Conservation (phyloP, 768 basidiomycete species). For the Pisolithus albus region DNA sequence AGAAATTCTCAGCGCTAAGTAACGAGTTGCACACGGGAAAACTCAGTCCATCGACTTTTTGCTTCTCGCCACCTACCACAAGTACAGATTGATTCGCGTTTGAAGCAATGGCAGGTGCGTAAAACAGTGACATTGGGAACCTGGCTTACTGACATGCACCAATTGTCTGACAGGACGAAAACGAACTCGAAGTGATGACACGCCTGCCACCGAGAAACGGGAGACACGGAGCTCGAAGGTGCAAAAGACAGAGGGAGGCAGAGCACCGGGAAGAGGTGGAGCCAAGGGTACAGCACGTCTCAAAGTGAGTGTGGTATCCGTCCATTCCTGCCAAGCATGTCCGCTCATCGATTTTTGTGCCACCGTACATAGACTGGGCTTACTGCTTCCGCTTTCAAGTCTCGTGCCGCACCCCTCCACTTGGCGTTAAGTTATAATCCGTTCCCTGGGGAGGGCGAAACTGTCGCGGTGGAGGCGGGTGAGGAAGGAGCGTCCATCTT, state of each 20-base stretch:
- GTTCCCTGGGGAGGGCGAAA: constrained; percentile 32
- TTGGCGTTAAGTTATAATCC: constrained; percentile 62
- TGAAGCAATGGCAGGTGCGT: constrained; percentile 26
- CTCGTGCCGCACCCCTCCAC: constrained; percentile 64
- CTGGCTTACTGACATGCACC: background rate
- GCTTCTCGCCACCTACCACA: no score
- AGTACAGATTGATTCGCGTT: no score
- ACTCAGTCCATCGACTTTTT: no score
- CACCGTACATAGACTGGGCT: constrained; percentile 34
- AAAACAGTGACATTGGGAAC: constrained; percentile 9
- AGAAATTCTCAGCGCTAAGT: background rate
- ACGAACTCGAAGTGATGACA: constrained; percentile 36
- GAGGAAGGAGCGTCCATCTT: constrained; percentile 46
- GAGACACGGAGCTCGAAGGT: constrained; percentile 45
- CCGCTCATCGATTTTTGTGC: background rate
- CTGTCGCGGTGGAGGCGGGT: constrained; percentile 36
- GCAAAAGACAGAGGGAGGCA: constrained; percentile 37
- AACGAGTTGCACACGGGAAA: no score
- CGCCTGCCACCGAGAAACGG: constrained; percentile 19
- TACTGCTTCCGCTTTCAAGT: constrained; percentile 47
- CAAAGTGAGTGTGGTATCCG: constrained; percentile 34
- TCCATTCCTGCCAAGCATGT: background rate
- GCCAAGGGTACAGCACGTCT: constrained; percentile 35
- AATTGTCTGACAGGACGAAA: constrained; percentile 34
- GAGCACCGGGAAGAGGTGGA: constrained; percentile 21